Evolutionary conservation across 345 rosid genomes (phyloP).

Genomic region (Moringa oleifera): DNA sequence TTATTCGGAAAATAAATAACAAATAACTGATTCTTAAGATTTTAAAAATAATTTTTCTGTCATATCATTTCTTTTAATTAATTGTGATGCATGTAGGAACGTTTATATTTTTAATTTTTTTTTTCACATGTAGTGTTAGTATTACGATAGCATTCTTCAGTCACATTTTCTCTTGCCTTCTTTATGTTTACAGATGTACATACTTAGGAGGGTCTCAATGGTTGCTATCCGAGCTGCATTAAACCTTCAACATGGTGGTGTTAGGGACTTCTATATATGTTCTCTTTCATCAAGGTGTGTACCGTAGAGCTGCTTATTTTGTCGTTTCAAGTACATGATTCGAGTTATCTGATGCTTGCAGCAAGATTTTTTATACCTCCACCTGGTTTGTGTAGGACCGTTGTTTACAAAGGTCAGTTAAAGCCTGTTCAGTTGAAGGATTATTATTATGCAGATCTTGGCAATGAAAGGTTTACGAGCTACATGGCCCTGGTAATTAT

Average conservation of each 20-base stretch:
- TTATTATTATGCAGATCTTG: conserved; percentile 93
- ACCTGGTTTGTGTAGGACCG: conserved; percentile 49
- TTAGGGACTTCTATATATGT: conserved; percentile 91
- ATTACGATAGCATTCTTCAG: not conserved
- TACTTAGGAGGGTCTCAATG: conserved; percentile 89
- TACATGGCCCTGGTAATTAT: conserved; percentile 99
- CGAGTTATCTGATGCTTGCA: not conserved
- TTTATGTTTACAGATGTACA: conserved; percentile 63
- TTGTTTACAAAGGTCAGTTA: conserved; percentile 95
- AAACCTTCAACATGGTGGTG: conserved; percentile 84
- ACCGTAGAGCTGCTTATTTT: not conserved
- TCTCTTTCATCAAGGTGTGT: conserved; percentile 92
- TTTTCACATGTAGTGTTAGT: no score
- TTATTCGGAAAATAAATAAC: no score
- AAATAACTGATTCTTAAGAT: no score
- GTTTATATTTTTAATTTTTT: no score
- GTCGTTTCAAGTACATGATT: not conserved
- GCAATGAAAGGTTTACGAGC: conserved; percentile 99
- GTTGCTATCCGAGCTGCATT: conserved; percentile 90
- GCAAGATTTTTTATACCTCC: not conserved
- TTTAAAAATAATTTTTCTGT: no score
- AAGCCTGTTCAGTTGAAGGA: conserved; percentile 87
- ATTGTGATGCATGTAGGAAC: not conserved
- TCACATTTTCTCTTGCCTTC: not conserved
- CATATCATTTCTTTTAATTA: not conserved